A percentile compares a stretch with the other conserved stretches of the same genome.
phyloP scores from a whole-genome alignment of 768 basidiomycete genomes.

The Pleurotus citrinopileatus region DNA sequence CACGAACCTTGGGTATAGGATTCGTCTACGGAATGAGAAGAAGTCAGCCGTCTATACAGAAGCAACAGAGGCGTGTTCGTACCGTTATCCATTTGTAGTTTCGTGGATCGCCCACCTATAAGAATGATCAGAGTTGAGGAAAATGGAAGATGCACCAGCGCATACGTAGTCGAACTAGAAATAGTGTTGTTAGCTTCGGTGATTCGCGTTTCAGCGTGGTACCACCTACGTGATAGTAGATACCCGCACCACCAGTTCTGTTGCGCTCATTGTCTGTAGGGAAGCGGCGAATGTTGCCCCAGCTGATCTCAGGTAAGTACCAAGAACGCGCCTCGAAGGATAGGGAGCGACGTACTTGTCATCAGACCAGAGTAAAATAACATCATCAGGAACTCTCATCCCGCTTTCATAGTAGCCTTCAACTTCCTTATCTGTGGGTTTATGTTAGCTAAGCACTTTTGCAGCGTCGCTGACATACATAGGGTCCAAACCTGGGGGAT shows the following conservation, averaged over 20 bases:
- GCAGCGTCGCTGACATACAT: constrained; percentile 33
- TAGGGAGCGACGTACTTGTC: constrained; percentile 49
- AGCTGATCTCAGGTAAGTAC: constrained; percentile 41
- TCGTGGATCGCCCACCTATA: constrained; percentile 57
- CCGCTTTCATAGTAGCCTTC: constrained; percentile 65
- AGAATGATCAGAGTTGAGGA: background rate
- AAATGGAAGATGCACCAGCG: background rate
- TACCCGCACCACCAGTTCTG: constrained; percentile 65
- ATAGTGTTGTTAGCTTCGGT: background rate
- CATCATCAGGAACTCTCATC: constrained; percentile 58
- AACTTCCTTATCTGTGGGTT: constrained; percentile 53
- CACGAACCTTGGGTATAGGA: constrained; percentile 46
- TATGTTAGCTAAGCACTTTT: background rate
- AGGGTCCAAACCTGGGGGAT: constrained; percentile 70
- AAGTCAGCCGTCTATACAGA: background rate
- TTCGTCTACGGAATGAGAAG: constrained; percentile 34
- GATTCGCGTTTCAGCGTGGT: too few species aligned
- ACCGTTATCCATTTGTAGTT: constrained; percentile 75
- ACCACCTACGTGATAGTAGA: constrained; percentile 64
- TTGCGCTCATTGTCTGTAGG: constrained; percentile 51
- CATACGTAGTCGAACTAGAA: constrained; percentile 46
- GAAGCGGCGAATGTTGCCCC: constrained; percentile 68
- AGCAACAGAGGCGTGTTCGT: constrained; percentile 14
- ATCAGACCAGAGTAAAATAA: constrained; percentile 69
- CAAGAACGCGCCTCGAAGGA: background rate